These are phyloP conservation scores for Rhizopogon rudus DNA, from an alignment of 768 basidiomycete genomes.

Conservation along the genomic window DNA sequence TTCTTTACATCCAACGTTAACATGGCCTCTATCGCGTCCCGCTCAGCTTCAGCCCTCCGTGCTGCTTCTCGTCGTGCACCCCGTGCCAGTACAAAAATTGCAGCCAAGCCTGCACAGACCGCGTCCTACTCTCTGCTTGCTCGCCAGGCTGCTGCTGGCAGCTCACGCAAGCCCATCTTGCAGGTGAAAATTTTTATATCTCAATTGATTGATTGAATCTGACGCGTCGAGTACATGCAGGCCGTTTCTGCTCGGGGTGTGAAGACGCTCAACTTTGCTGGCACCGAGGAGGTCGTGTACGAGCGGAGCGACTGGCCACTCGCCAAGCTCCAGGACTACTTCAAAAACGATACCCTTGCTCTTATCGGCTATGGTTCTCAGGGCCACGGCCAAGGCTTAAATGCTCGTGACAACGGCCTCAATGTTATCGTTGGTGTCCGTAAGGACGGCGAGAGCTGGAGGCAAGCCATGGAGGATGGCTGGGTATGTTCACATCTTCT, in stretches of 20 bases:
- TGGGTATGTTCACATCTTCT: constrained; percentile 56
- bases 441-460: constrained; percentile 95
- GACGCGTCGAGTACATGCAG: constrained; percentile 18
- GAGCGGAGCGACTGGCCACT: constrained; percentile 98
- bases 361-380: constrained; percentile 99
- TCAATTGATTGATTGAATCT: not conserved
- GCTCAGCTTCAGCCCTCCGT: constrained; percentile 62
- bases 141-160: constrained; percentile 30
- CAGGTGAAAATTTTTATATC: constrained; percentile 24
- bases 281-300: constrained; percentile 88
- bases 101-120: constrained; percentile 38
- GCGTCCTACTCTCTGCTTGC: constrained; percentile 70
- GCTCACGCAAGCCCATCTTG: constrained; percentile 27
- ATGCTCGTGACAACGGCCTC: constrained; percentile 97
- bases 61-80: constrained; percentile 63
- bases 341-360: constrained; percentile 99
- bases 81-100: constrained; percentile 37
- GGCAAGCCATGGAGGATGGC: constrained; percentile 90
- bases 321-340: constrained; percentile 97
- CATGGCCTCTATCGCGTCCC: constrained; percentile 61
- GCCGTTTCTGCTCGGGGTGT: constrained; percentile 64
- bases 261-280: constrained; percentile 96
- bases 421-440: constrained; percentile 99
- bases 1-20: constrained; percentile 19
- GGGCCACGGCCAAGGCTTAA: constrained; percentile 97